Evolutionary conservation across 2,329 filamentous ascomycete species (phyloP), one percentile per base, ranked within the genome.

Genomic region (Taxawa tesnikishii): DNA sequence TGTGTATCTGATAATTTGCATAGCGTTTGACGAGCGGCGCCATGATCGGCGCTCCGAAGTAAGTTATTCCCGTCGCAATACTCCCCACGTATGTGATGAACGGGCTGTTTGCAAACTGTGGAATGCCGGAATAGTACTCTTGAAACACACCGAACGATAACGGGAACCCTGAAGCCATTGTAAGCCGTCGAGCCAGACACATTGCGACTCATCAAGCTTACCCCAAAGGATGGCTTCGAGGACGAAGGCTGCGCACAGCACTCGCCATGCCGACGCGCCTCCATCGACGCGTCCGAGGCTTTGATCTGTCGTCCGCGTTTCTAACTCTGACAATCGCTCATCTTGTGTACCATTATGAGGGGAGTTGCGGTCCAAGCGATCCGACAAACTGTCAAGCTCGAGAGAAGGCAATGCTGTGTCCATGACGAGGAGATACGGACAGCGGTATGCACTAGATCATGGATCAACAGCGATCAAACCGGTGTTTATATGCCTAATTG

Each of bases 71-170:
- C 69, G 48, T 69, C 3, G 73, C 63, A 34, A 67, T 73, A 3
- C 75, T 81, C 1, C 78, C 78, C 33, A 83, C 72, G 11, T 73
- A 60, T 16, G 75, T 66, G 31, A 80, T 72, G 15, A 62, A 58
- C 0, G 64, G 48, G 6, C 49, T 62, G 3, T 63, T 63, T 3
- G 56, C 54, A 34, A 82, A 82, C 2, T 71, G 68, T 4, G 63
- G 62, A 36, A 75, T 63, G 2, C 60, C 67, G 21, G 62, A 67
- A 49, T 83, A 83, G 51, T 79, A 78, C 31, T 76, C 66, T 43
- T 82, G 75, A 45, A 83, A 82, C 15, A 83, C 65, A 26, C 78
- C 79, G 48, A 76, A 83, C 0, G 74, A 66, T 34, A 75, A 75
- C 0, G 75, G 71, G 35, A 82, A 80, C 2, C 76, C 75, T 79